These are phyloP conservation scores for Echinochloa phyllopogon DNA, from an alignment of 176 grass and related monocot genomes.

Conservation along the genomic window DNA sequence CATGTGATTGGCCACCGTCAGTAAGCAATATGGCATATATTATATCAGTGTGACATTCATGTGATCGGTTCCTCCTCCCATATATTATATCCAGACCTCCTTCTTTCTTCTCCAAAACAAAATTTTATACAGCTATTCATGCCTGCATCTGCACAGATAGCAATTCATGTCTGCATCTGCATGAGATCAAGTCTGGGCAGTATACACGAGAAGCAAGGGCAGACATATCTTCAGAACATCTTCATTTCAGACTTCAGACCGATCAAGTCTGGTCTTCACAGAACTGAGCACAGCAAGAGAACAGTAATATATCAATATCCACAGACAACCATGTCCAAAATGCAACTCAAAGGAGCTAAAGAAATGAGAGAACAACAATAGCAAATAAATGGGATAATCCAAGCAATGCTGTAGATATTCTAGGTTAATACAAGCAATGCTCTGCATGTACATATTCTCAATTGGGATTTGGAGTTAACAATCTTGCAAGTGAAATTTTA, in stretches of 20 bases:
- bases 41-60: too few relatives aligned
- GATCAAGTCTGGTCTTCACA: not conserved
- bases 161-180: not conserved
- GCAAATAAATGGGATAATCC: not conserved
- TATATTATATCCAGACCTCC: too few relatives aligned
- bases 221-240: not conserved
- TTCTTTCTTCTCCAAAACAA: not conserved
- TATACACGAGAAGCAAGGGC: not conserved
- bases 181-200: not conserved
- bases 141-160: too few relatives aligned
- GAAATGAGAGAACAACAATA: not conserved
- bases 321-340: not conserved
- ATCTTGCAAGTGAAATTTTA: too few relatives aligned
- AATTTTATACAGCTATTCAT: too few relatives aligned
- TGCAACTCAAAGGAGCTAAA: not conserved
- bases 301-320: not conserved
- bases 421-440: too few relatives aligned
- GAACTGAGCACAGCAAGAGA: not conserved
- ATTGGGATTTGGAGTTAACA: too few relatives aligned
- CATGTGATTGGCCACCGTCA: not conserved
- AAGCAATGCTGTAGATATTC: too few relatives aligned
- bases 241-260: not conserved
- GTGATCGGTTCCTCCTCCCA: too few relatives aligned
- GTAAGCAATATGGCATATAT: not conserved
- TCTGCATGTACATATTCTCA: too few relatives aligned